Conservation (phyloP, 768 basidiomycete species). For the Clavulina sp. region DNA sequence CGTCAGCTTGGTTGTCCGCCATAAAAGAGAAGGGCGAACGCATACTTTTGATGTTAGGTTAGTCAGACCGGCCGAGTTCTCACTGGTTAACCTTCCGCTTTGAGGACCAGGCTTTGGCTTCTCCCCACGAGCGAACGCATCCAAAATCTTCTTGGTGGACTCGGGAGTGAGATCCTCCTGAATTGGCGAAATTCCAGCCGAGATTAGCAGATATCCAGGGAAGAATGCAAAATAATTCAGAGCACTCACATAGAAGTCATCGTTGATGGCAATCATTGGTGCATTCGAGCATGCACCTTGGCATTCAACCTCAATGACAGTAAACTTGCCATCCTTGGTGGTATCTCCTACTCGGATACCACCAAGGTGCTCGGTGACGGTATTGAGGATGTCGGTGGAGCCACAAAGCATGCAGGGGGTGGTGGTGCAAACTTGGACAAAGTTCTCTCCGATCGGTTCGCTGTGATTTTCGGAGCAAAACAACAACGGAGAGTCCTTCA, state of each 20-base stretch:
- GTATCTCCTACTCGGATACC: slow-evolving; percentile 77
- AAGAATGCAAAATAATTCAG: not conserved
- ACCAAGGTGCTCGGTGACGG: slow-evolving; percentile 67
- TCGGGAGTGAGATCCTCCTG: slow-evolving; percentile 74
- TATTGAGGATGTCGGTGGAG: slow-evolving; percentile 75
- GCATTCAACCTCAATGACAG: slow-evolving; percentile 95
- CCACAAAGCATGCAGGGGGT: slow-evolving; percentile 95
- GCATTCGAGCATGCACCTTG: slow-evolving; percentile 97
- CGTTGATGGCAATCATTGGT: slow-evolving; percentile 88
- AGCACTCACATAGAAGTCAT: slow-evolving; percentile 80
- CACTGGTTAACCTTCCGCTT: slow-evolving; percentile 66
- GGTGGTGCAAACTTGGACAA: slow-evolving; percentile 97
- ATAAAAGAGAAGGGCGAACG: slow-evolving; percentile 9
- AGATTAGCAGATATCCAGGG: slow-evolving; percentile 5
- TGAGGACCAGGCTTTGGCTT: slow-evolving; percentile 93
- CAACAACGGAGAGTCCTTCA: not conserved
- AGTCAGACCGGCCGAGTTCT: slow-evolving; percentile 86
- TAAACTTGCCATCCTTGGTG: slow-evolving; percentile 93
- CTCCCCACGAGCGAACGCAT: slow-evolving; percentile 61
- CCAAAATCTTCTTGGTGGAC: slow-evolving; percentile 61
- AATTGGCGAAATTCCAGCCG: not conserved
- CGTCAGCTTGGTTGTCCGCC: not conserved
- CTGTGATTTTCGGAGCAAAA: slow-evolving; percentile 22
- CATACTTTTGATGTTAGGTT: slow-evolving; percentile 53
- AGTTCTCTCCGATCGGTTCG: slow-evolving; percentile 85